Evolutionary conservation across 1,139 yeast species (phyloP).

Genomic region (Hemisphaericaspora lyxosophila): DNA sequence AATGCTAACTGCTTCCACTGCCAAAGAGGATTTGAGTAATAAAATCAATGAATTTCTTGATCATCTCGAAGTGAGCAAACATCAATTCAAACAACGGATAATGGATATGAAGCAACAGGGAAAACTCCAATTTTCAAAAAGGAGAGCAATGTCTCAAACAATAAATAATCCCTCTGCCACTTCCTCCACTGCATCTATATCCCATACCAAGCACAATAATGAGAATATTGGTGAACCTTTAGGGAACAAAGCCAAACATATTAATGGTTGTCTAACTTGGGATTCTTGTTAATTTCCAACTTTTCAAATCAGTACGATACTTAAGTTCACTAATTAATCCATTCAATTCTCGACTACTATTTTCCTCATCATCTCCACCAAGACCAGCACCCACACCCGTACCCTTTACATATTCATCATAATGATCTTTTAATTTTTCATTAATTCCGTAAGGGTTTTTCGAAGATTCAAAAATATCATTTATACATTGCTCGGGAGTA

Average conservation of each 20-base stretch:
- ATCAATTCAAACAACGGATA: conserved; percentile 12
- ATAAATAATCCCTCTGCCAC: background rate
- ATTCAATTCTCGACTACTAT: conserved; percentile 45
- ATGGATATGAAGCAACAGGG: conserved; percentile 11
- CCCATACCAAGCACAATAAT: background rate
- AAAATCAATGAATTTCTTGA: conserved; percentile 12
- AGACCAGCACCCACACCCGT: conserved; percentile 53
- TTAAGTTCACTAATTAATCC: conserved; percentile 41
- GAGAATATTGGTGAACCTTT: conserved; percentile 1
- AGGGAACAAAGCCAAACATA: background rate
- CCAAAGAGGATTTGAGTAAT: conserved; percentile 11
- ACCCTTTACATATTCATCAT: conserved; percentile 20
- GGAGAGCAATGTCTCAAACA: background rate
- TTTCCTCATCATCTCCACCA: conserved; percentile 33
- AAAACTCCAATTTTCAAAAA: conserved; percentile 3
- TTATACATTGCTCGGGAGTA: conserved; percentile 70
- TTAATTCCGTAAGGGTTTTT: conserved; percentile 70
- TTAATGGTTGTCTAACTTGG: conserved; percentile 3
- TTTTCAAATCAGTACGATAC: conserved; percentile 43
- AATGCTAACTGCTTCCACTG: conserved; percentile 2
- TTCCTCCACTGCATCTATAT: background rate
- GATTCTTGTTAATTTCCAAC: conserved; percentile 34
- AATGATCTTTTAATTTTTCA: conserved; percentile 24
- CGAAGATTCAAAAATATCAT: conserved; percentile 60
- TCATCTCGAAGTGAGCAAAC: conserved; percentile 13